Evolutionary conservation across 2,329 filamentous ascomycete species (phyloP), one percentile per base, ranked within the genome.

Genomic region (Bipolaris victoriae): DNA sequence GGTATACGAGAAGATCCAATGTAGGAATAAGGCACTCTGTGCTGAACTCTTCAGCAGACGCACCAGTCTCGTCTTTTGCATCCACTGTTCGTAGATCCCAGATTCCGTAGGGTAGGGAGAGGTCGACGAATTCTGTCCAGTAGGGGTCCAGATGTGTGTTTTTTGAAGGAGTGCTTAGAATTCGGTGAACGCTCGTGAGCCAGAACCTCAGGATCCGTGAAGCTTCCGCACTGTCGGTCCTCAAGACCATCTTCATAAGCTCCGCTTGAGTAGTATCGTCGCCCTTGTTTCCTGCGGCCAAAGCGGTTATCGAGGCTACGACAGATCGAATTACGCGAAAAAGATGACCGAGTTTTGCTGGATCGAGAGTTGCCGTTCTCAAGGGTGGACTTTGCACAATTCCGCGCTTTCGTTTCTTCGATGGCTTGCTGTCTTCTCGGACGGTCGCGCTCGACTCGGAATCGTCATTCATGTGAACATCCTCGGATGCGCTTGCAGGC

Each of bases 351-450:
- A 59, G 66, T 16, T 63, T 55, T 15, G 35, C 24, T 10, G 53
- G 47, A 7, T 58, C 60, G 3, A 66, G 49, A 15, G 62, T 39
- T 10, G 58, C 44, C 16, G 52, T 62, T 47, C 66, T 71, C 20
- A 62, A 55, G 7, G 68, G 53, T 13, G 60, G 60, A 15, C 50
- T 58, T 16, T 63, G 60, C 6, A 58, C 58, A 2, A 62, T 63
- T 43, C 67, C 67, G 47, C 75, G 70, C 60, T 77, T 77, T 24
- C 74, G 67, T 60, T 77, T 77, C 31, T 70, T 68, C 5, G 75
- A 76, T 2, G 69, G 64, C 31, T 66, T 66, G 2, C 57, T 20
- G 13, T 64, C 62, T 48, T 72, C 65, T 15, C 60, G 62, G 16
- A 64, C n/a, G 2, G 70, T 69, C 26, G 70, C 68, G 52, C 69